A percentile compares a stretch with the other conserved stretches of the same genome.
Evolutionary conservation across 139 green algal species (phyloP).

Genomic region (Pseudopediastrum boryanum): DNA sequence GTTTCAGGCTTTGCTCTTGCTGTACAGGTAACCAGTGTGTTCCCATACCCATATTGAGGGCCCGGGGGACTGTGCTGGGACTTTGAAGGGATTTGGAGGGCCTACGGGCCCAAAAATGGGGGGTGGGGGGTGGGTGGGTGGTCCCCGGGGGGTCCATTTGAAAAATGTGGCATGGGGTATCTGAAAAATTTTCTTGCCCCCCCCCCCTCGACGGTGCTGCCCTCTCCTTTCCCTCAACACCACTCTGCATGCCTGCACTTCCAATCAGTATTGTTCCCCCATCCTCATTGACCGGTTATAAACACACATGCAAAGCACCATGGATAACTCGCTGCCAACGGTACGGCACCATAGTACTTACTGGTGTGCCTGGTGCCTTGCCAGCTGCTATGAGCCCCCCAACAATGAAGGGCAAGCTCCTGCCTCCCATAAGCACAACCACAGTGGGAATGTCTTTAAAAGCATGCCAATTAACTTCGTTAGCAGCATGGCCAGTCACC

Average conservation of each 20-base stretch:
- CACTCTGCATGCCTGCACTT: not conserved
- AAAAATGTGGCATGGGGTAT: too few relatives aligned
- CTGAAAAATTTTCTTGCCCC: too few relatives aligned
- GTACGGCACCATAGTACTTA: constrained; percentile 20
- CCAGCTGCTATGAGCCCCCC: constrained; percentile 35
- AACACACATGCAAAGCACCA: not conserved
- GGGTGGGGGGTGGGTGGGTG: too few relatives aligned
- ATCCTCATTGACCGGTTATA: not conserved
- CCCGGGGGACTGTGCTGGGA: too few relatives aligned
- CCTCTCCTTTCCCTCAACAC: too few relatives aligned
- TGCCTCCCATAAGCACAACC: constrained; percentile 78
- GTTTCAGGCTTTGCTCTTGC: too few relatives aligned
- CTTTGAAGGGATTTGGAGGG: too few relatives aligned
- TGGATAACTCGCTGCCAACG: not conserved
- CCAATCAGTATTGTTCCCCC: not conserved
- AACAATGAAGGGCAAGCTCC: constrained; percentile 43
- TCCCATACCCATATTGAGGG: too few relatives aligned
- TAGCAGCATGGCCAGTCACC: constrained; percentile 59
- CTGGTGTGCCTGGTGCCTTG: constrained; percentile 41
- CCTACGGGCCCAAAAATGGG: too few relatives aligned
- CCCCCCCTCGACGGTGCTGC: too few relatives aligned
- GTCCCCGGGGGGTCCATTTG: too few relatives aligned
- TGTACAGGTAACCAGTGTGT: too few relatives aligned
- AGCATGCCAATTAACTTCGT: constrained; percentile 53
- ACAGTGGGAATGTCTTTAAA: constrained; percentile 61